phyloP scores from a whole-genome alignment of 2,329 filamentous ascomycete species.

The Aureobasidium sp. region DNA sequence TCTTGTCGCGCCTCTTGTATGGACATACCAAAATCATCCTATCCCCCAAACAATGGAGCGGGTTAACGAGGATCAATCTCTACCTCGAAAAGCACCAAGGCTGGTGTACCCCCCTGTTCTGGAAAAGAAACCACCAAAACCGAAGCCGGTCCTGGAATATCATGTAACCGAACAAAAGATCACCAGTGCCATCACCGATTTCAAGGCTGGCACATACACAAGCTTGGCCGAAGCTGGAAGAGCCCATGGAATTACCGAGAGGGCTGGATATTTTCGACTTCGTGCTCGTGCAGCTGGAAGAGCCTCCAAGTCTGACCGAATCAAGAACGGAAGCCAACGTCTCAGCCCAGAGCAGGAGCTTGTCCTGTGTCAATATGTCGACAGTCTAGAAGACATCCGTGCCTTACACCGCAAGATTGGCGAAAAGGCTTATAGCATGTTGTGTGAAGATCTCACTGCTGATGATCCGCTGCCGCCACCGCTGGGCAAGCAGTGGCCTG shows the following conservation, averaged over 20 bases:
- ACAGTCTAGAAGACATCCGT: background rate
- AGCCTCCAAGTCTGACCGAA: slow-evolving; percentile 1
- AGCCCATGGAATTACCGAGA: background rate
- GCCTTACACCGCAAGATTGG: slow-evolving; percentile 3
- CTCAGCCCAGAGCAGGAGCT: slow-evolving; percentile 2
- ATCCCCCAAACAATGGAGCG: background rate
- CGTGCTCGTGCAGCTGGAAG: slow-evolving; percentile 1
- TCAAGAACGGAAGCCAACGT: slow-evolving; percentile 3
- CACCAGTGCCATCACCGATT: background rate
- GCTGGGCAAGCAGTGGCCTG: slow-evolving; percentile 4
- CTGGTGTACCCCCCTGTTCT: background rate
- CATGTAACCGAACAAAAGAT: background rate
- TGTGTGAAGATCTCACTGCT: slow-evolving; percentile 1
- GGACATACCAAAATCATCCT: background rate
- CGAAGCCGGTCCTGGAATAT: background rate
- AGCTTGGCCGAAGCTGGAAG: slow-evolving; percentile 6
- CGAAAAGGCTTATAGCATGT: slow-evolving; percentile 6
- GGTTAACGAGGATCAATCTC: background rate
- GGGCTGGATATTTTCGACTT: slow-evolving; percentile 1
- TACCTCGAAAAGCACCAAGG: background rate
- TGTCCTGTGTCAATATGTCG: background rate
- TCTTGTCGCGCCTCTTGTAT: background rate
- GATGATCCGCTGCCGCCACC: background rate
- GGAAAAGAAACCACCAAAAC: background rate
- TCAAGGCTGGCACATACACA: background rate